Evolutionary conservation across 2,329 filamentous ascomycete species (phyloP), one percentile per base, ranked within the genome.

Genomic region (Beauveria sp.): DNA sequence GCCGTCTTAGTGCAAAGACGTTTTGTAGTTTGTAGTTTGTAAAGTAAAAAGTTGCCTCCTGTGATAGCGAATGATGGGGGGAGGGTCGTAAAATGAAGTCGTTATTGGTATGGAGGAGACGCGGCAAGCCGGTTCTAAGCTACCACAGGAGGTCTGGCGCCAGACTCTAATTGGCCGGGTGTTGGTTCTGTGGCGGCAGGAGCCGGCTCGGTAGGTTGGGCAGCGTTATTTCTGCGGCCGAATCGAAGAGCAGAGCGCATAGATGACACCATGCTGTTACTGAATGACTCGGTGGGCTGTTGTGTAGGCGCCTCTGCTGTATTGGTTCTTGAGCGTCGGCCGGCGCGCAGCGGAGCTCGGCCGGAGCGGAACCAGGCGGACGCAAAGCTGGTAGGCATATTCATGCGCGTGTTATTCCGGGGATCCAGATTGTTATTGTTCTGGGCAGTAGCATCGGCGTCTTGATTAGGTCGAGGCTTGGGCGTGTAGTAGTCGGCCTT

Each of bases 401-500:
- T 82, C 64, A 81, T 74, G 16, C 80, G 78, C 2, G 73, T 72
- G 54, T 77, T 77, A 55, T 71, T 74, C 40, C 76, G 74, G 43
- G 75, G 65, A 47, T 73, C 72, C 28, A 74, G 68, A 43, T 64
- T 69, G 14, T 61, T 30, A 51, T 67, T 67, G 24, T 62, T 26
- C 30, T 14, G 34, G 34, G 72, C 71, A 14, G 70, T 64, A 42
- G 74, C 75, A 26, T 75, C 74, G 40, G 79, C 78, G 16, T 77
- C 73, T 12, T 77, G 73, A 10, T 73, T 71, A 3, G 89, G 80
- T 18, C 91, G 89, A 56, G 92, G 91, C 76, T 98, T 98, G 0
- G 95, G 93, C 3, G 91, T 88, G 73, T 96, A 98, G 74, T 98
- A 99, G 71, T 99, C 95, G 46, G 93, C 91, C 77, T 99, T 99